Evolutionary conservation across 208 protist species (phyloP).

Genomic region (Crithidia thermophila): DNA sequence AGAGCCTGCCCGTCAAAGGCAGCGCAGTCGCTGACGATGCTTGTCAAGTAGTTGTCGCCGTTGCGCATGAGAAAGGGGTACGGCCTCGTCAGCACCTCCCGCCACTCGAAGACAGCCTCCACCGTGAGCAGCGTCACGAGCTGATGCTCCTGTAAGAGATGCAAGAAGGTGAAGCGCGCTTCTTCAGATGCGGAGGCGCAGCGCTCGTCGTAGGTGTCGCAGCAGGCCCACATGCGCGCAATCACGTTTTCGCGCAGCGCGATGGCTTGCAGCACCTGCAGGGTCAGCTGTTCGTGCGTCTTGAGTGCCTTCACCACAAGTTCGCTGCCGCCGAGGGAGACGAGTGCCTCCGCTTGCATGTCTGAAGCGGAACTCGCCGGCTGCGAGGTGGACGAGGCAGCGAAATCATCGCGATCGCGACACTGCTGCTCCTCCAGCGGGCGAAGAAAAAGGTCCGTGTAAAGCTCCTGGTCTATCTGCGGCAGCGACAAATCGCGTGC

Average conservation of each 20-base stretch:
- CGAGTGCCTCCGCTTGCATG: slow-evolving; percentile 34
- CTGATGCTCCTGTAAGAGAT: slow-evolving; percentile 54
- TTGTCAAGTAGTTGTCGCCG: slow-evolving; percentile 58
- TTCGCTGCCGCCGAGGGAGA: slow-evolving; percentile 33
- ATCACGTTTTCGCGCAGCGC: slow-evolving; percentile 50
- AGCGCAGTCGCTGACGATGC: slow-evolving; percentile 54
- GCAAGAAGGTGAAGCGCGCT: slow-evolving; percentile 45
- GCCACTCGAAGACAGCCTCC: slow-evolving; percentile 71
- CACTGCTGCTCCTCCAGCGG: slow-evolving; percentile 25
- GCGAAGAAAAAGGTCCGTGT: slow-evolving; percentile 34
- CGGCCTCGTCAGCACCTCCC: slow-evolving; percentile 52
- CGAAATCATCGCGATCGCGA: neutral
- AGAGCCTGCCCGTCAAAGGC: slow-evolving; percentile 34
- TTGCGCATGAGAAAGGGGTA: slow-evolving; percentile 55
- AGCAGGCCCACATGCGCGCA: slow-evolving; percentile 40
- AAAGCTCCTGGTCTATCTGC: slow-evolving; percentile 36
- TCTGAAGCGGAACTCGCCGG: slow-evolving; percentile 9
- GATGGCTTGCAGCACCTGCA: slow-evolving; percentile 40
- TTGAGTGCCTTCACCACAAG: slow-evolving; percentile 30
- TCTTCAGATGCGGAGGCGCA: slow-evolving; percentile 32
- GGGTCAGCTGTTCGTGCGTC: slow-evolving; percentile 42
- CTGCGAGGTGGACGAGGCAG: neutral
- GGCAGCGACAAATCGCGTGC: slow-evolving; percentile 30
- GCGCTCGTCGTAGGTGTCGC: slow-evolving; percentile 36
- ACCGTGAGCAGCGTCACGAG: slow-evolving; percentile 52